A percentile compares a stretch with the other conserved stretches of the same genome.
phyloP scores from a whole-genome alignment of 164 flowering plant genomes.

The Liquidambar formosana region DNA sequence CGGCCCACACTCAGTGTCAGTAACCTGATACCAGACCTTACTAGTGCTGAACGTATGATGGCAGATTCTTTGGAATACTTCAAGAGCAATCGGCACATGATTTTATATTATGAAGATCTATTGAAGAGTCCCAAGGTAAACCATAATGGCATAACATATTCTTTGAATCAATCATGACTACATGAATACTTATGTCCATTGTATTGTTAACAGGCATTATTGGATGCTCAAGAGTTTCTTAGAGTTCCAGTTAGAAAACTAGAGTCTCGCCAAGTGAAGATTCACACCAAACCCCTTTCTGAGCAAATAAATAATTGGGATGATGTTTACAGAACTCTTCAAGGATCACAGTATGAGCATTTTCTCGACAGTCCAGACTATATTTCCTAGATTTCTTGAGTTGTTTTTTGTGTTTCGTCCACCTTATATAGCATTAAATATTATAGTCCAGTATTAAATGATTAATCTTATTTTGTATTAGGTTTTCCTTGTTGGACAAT shows the following conservation, averaged over 20 bases:
- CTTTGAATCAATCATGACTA: background rate
- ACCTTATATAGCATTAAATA: background rate
- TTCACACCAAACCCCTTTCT: background rate
- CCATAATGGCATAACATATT: no score
- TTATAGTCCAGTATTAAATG: background rate
- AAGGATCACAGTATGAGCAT: background rate
- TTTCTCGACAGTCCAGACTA: background rate
- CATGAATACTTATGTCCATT: background rate
- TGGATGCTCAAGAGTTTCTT: background rate
- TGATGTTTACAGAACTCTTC: background rate
- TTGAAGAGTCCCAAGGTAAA: background rate
- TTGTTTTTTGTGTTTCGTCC: no score
- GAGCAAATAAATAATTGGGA: background rate
- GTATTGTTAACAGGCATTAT: background rate
- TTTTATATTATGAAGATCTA: background rate
- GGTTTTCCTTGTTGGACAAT: no score
- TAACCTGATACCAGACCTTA: background rate
- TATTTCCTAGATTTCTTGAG: background rate
- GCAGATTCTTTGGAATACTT: background rate
- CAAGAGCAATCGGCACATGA: background rate
- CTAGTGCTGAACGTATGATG: background rate
- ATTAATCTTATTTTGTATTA: background rate
- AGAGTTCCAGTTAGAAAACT: conserved; percentile 1
- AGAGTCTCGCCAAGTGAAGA: conserved; percentile 1
- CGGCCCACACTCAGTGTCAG: background rate